Evolutionary conservation across 345 rosid genomes (phyloP), one percentile per base, ranked within the genome.

Genomic region (Melaleuca alternifolia): DNA sequence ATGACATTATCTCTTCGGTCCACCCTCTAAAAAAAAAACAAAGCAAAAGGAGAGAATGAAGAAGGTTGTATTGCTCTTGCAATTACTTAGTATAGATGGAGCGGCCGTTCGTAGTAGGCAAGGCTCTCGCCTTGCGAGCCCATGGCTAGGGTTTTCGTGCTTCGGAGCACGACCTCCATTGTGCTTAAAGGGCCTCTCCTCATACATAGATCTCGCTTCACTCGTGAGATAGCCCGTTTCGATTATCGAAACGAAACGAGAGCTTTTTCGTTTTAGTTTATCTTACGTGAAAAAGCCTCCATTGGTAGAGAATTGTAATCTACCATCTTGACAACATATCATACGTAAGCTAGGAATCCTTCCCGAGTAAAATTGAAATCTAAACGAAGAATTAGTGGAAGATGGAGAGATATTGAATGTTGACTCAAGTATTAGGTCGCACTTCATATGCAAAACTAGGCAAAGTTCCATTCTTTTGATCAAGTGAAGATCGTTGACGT

Each of bases 241-340:
- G 77, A 65, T 33, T 11, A 23, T 33, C 6, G 33, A 30, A 65
- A 33, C 33, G 11, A 59, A 59, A 28, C 1, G 1, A 7, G 23
- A 62, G 0, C 77, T 33, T 4, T 33, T 33, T 23, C 37, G 21
- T 33, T 33, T 33, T 18, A 33, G 11, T 71, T 5, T 16, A 9
- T 71, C 44, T 33, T 1, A 9, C 1, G 0, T 16, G 46, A 18
- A 71, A 71, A 71, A 33, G 46, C 46, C 48, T 18, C 15, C 76
- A 7, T 15, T 0, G 1, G 44, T 15, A 62, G 44, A 62, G 41
- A 30, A 21, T 62, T 7, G 76, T 15, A 62, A 30, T 30, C 4
- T 11, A 62, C 18, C 23, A 30, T 9, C 16, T 33, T 12, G 4
- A 71, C 24, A 16, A 2, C 11, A 71, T 2, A 16, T 1, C 0